Base-by-base conservation (phyloP, 2,329 filamentous ascomycete species). In the Pestalotiopsis fici region DNA sequence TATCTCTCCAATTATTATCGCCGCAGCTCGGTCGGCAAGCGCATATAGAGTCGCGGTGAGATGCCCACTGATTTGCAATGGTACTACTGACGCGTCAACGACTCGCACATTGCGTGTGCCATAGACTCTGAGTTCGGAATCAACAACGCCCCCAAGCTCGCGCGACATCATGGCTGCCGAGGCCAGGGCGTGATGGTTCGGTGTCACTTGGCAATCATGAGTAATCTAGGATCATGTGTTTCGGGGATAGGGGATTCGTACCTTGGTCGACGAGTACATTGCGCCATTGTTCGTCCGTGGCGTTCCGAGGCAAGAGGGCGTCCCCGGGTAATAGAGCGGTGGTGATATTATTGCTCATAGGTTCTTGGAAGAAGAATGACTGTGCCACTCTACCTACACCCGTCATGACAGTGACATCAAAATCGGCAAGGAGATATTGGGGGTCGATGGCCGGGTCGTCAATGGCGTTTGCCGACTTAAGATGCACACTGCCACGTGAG, bases 11-110 rank as follows among this genome's bases (percentile, higher is more conserved):
- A 73, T 73, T 57, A 78, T 78, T 7, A 79, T 72, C 1, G 76
- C 72, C 35, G 80, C 72, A 3, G 74, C 75, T 72, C 83, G 85
- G 74, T 88, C 86, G 9, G 79, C 85, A 64, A 86, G 74, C 72
- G 85, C 85, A 69, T 88, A 88, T 6, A 87, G 79, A 1, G 82
- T 82, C 63, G 84, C 83, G 61, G 86, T 85, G 39, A 86, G 83
- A 21, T 86, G 80, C 1, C 73, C 83, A 81, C 76, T 86, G 75
- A 70, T 81, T 78, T 78, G 85, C 79, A 85, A 77, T 2, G 85
- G 85, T 39, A 87, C 74, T 15, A 86, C 73, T 2, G 81, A 83
- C 0, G 83, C 84, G 71, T 87, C 85, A 3, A 83, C 81, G 0
- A 87, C 80, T 12, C 85, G 78, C 3, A 87, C 79, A 43, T 83